Percentiles rank a stretch among this genome's conserved stretches.
phyloP scores from a whole-genome alignment of 805 yeast genomes.

The Candida hungchunana region DNA sequence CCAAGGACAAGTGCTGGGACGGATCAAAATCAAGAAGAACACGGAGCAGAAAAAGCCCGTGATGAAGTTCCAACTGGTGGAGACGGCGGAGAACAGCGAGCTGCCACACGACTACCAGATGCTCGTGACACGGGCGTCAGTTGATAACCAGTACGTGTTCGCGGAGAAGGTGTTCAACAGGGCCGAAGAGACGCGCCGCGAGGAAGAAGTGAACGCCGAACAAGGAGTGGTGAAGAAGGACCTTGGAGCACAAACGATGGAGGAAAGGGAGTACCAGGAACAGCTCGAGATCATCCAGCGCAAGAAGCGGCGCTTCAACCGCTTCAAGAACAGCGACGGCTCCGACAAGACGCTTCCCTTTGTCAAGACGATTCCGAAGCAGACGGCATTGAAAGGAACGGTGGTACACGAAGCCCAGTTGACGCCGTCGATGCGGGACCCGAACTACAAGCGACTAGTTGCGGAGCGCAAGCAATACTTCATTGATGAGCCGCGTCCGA shows the following conservation, averaged over 20 bases:
- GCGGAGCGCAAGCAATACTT: constrained; percentile 48
- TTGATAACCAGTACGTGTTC: constrained; percentile 81
- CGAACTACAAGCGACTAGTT: constrained; percentile 62
- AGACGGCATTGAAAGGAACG: constrained; percentile 81
- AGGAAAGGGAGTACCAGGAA: constrained; percentile 14
- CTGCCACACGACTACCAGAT: constrained; percentile 86
- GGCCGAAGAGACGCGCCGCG: constrained; percentile 1
- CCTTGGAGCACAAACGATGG: constrained; percentile 6
- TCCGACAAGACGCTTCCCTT: constrained; percentile 59
- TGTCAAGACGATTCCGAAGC: constrained; percentile 83
- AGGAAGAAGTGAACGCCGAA: constrained; percentile 1
- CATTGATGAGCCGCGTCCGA: constrained; percentile 49
- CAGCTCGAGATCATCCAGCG: constrained; percentile 23
- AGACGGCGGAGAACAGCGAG: constrained; percentile 41
- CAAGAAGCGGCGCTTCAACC: constrained; percentile 33
- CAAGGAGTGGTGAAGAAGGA: constrained; percentile 1
- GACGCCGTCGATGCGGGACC: constrained; percentile 71
- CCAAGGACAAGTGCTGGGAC: constrained; percentile 75
- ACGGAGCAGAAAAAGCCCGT: constrained; percentile 19
- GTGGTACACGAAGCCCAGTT: constrained; percentile 90
- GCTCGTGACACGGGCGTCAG: constrained; percentile 70
- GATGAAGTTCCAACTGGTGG: constrained; percentile 56
- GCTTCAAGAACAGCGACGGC: constrained; percentile 34
- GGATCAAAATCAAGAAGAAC: constrained; percentile 47
- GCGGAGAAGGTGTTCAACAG: constrained; percentile 66